Evolutionary conservation across 1,284 basidiomycete species (phyloP), one percentile per base, ranked within the genome.

Genomic region (Thecaphora thlaspeos): DNA sequence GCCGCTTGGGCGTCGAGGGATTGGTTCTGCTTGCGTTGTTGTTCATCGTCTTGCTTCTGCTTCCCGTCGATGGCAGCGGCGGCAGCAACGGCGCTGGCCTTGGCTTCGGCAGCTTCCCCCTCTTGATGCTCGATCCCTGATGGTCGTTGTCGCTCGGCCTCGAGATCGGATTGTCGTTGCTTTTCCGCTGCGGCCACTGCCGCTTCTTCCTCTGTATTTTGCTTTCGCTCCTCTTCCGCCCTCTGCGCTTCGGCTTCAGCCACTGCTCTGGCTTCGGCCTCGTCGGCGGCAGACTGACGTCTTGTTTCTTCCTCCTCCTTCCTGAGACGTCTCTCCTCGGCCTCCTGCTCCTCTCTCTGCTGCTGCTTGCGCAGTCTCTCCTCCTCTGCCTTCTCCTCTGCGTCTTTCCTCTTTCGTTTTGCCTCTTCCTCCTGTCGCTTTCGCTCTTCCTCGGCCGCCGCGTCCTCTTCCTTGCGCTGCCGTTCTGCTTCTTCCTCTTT

Each of bases 401-500:
- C 28, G 8, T 30, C 28, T 30, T 30, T 30, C 28, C 14, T 30
- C 14, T 8, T 30, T 14, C 28, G 52, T 52, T 58, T 5, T 55
- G 17, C 19, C 46, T 22, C 2, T 36, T 41, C 23, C 44, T 38
- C 1, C 1, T 24, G 1, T 34, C 24, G 14, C 23, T 46, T 12
- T 2, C 19, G 7, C 41, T 43, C 41, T 10, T 21, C 41, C 26
- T 43, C 19, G 7, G 10, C 19, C 7, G 32, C 32, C 32, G 28
- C 28, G 8, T 36, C 24, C 26, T 50, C 30, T 32, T 28, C 39
- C 57, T 52, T 21, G 42, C 45, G 1, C n/a, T 36, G 1, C 48
- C 61, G 21, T 47, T 46, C 8, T 17, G 24, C 10, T 40, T n/a
- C n/a, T 49, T 51, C 12, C 43, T 30, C 40, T 50, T 52, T 14